A percentile compares a stretch with the other conserved stretches of the same genome.
These are phyloP conservation scores for Megacollybia marginata DNA, from an alignment of 768 basidiomycete genomes.

Conservation along the genomic window DNA sequence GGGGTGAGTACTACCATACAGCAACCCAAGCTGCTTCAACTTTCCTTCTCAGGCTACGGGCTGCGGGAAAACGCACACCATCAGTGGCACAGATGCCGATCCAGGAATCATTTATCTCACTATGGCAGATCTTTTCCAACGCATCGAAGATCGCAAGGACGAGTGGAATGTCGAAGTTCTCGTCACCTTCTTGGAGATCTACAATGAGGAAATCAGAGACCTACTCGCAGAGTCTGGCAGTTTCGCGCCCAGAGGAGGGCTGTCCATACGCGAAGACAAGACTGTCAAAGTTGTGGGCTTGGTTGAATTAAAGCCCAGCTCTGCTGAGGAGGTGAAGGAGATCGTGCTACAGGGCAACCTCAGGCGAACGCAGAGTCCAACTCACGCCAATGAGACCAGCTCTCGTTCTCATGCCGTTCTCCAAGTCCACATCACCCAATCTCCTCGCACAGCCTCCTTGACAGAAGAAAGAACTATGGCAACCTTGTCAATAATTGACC, in stretches of 20 bases:
- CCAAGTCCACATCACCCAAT: slow-evolving; percentile 87
- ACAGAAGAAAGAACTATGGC: slow-evolving; percentile 80
- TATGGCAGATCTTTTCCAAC: slow-evolving; percentile 94
- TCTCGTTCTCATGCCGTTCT: slow-evolving; percentile 97
- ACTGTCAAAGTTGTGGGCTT: slow-evolving; percentile 85
- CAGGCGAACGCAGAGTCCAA: slow-evolving; percentile 86
- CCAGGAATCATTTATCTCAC: slow-evolving; percentile 95
- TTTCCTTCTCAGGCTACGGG: slow-evolving; percentile 77
- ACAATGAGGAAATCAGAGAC: slow-evolving; percentile 98
- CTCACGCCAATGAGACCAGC: slow-evolving; percentile 93
- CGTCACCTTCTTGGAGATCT: slow-evolving; percentile 97
- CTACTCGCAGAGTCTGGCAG: slow-evolving; percentile 74
- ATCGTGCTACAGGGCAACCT: slow-evolving; percentile 87
- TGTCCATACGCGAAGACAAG: slow-evolving; percentile 93
- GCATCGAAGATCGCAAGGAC: slow-evolving; percentile 81
- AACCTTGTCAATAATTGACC: slow-evolving; percentile 94
- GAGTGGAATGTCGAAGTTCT: slow-evolving; percentile 83
- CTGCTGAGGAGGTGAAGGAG: slow-evolving; percentile 89
- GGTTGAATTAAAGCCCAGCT: slow-evolving; percentile 70
- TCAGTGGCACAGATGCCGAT: slow-evolving; percentile 83
- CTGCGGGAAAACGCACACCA: slow-evolving; percentile 99
- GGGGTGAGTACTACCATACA: slow-evolving; percentile 57
- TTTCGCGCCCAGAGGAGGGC: slow-evolving; percentile 65
- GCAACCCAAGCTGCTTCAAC: slow-evolving; percentile 1
- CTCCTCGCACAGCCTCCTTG: slow-evolving; percentile 78